phyloP scores from a whole-genome alignment of 2,329 filamentous ascomycete genomes.

The Septoria petroselini region DNA sequence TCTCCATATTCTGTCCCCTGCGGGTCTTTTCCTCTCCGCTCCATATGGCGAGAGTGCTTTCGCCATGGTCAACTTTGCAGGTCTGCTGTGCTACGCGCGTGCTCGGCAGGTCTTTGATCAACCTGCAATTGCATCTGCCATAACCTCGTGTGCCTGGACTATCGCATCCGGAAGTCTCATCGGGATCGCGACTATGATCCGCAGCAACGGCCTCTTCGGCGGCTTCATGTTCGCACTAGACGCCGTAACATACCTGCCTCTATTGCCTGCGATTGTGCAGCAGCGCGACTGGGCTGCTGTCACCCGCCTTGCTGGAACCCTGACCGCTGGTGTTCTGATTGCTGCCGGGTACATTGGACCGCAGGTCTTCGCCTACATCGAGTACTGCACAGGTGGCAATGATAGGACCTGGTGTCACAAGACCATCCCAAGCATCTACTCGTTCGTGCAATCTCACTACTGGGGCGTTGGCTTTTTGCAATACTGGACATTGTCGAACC shows the following conservation, averaged over 20 bases:
- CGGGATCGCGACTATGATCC: slow-evolving; percentile 67
- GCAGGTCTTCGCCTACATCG: slow-evolving; percentile 69
- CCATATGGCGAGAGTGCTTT: slow-evolving; percentile 81
- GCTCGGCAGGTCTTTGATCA: slow-evolving; percentile 28
- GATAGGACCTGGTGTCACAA: slow-evolving; percentile 69
- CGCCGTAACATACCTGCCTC: slow-evolving; percentile 44
- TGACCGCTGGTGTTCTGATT: slow-evolving; percentile 65
- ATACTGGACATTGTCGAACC: slow-evolving; percentile 85
- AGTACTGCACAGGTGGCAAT: slow-evolving; percentile 57
- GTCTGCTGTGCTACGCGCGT: slow-evolving; percentile 65
- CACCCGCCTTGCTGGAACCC: slow-evolving; percentile 40
- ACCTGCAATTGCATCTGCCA: slow-evolving; percentile 24
- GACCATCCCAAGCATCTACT: slow-evolving; percentile 80
- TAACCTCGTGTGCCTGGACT: slow-evolving; percentile 32
- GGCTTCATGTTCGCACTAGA: slow-evolving; percentile 72
- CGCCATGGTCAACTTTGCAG: slow-evolving; percentile 71
- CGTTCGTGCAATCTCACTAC: slow-evolving; percentile 83
- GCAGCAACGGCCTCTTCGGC: slow-evolving; percentile 83
- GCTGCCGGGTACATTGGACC: slow-evolving; percentile 67
- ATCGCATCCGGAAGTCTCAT: slow-evolving; percentile 49
- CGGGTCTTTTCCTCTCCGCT: slow-evolving; percentile 82
- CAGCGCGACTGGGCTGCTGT: slow-evolving; percentile 17
- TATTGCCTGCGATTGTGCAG: slow-evolving; percentile 42
- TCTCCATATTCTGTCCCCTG: slow-evolving; percentile 81
- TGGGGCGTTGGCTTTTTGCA: slow-evolving; percentile 86